Conservation (phyloP, 208 protist genomes). For the Crithidia fasciculata region DNA sequence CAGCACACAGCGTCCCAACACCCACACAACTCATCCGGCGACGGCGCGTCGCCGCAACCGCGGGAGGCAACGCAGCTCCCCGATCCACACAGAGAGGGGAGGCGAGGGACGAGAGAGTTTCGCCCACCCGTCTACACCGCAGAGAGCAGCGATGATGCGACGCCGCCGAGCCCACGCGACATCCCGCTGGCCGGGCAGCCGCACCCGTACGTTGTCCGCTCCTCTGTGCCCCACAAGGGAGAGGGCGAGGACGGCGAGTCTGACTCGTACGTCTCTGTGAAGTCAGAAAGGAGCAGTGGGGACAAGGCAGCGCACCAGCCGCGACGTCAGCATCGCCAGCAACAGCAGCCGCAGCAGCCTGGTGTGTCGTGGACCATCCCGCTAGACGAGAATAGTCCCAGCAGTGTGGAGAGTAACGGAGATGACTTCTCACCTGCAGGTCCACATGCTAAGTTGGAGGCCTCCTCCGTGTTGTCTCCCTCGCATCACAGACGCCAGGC, state of each 20-base stretch:
- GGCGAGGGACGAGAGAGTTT: no score
- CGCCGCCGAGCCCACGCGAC: neutral
- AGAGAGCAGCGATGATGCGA: neutral
- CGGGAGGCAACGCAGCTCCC: neutral
- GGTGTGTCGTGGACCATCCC: slow-evolving; percentile 30
- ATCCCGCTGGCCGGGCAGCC: neutral
- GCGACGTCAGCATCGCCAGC: neutral
- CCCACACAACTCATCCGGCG: slow-evolving; percentile 4
- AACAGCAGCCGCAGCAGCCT: slow-evolving; percentile 3
- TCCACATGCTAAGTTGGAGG: no score
- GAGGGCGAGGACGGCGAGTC: neutral
- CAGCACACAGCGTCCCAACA: neutral
- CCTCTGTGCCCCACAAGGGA: neutral
- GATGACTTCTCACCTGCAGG: no score
- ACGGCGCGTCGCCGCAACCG: neutral
- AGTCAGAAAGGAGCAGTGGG: neutral
- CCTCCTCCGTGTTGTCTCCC: no score
- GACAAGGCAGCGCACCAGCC: neutral
- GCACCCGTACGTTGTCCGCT: neutral
- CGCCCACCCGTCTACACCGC: neutral
- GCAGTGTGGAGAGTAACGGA: no score
- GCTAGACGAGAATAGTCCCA: neutral
- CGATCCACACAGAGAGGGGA: neutral
- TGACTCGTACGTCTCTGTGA: neutral
- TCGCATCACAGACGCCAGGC: neutral